Evolutionary conservation across 257 asterid species (phyloP).

Genomic region (Penstemon barbatus): DNA sequence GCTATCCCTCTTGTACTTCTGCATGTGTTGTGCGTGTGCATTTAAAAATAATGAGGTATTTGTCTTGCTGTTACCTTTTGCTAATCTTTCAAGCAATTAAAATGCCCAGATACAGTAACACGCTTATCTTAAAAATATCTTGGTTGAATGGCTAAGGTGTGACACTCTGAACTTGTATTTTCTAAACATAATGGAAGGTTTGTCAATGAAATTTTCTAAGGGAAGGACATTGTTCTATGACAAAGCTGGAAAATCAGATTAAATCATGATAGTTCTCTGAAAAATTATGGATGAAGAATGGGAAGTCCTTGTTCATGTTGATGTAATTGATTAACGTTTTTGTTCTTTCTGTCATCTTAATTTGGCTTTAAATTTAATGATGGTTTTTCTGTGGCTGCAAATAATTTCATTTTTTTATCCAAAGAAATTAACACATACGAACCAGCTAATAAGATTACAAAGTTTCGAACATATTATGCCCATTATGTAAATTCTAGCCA

Average conservation of each 20-base stretch:
- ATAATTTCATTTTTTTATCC: background rate
- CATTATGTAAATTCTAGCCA: conserved; percentile 11
- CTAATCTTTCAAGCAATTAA: background rate
- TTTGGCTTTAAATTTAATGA: conserved; percentile 14
- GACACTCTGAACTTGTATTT: background rate
- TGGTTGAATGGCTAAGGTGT: conserved; percentile 3
- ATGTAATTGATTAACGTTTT: background rate
- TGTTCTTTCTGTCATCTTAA: conserved; percentile 11
- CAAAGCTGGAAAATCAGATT: conserved; percentile 13
- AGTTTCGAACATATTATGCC: background rate
- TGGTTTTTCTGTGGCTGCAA: conserved; percentile 18
- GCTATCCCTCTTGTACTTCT: background rate
- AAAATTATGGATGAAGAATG: background rate
- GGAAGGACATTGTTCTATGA: conserved; percentile 12
- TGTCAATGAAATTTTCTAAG: too few relatives aligned
- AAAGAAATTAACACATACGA: conserved; percentile 8
- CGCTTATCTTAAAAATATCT: background rate
- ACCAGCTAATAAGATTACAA: background rate
- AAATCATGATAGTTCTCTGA: background rate
- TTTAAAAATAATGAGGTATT: background rate
- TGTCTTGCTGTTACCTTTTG: conserved; percentile 12
- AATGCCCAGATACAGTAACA: background rate
- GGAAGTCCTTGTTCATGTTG: background rate
- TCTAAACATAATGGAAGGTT: conserved; percentile 8
- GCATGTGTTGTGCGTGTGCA: background rate